Percentiles rank a stretch among this genome's conserved stretches.
Evolutionary conservation across 306 rosid genomes (phyloP).

Genomic region (Senna tora): DNA sequence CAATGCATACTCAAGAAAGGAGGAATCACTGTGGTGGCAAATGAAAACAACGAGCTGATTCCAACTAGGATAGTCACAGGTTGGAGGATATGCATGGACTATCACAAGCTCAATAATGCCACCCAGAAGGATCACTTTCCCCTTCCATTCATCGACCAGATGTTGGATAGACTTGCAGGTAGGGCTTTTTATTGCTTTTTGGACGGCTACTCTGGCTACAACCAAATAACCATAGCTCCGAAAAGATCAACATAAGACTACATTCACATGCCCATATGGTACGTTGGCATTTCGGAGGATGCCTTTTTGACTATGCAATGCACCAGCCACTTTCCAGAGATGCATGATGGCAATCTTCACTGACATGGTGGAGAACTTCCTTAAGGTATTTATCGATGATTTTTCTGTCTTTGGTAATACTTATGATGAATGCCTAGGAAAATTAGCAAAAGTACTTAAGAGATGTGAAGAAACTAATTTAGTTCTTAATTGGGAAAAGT

Average conservation of each 20-base stretch:
- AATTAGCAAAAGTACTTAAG: too few species aligned
- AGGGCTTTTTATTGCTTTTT: neutral
- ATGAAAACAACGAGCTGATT: neutral
- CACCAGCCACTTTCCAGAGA: too few species aligned
- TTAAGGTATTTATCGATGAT: constrained; percentile 7
- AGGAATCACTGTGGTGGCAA: neutral
- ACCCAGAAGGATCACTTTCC: neutral
- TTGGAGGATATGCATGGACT: too few species aligned
- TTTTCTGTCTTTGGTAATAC: neutral
- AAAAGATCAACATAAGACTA: too few species aligned
- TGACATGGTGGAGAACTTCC: neutral
- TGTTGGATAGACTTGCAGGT: too few species aligned
- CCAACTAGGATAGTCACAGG: neutral
- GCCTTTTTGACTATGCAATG: neutral
- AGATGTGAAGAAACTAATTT: neutral
- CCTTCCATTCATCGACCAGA: neutral
- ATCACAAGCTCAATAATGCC: too few species aligned
- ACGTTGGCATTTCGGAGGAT: too few species aligned
- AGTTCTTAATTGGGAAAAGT: too few species aligned
- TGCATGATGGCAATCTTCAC: neutral
- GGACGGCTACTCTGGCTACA: neutral
- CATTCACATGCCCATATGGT: neutral
- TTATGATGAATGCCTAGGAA: neutral
- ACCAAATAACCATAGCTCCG: neutral
- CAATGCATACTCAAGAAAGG: neutral